These are phyloP conservation scores for Lophium mytilinum DNA, from an alignment of 495 filamentous ascomycete species.

Conservation along the genomic window DNA sequence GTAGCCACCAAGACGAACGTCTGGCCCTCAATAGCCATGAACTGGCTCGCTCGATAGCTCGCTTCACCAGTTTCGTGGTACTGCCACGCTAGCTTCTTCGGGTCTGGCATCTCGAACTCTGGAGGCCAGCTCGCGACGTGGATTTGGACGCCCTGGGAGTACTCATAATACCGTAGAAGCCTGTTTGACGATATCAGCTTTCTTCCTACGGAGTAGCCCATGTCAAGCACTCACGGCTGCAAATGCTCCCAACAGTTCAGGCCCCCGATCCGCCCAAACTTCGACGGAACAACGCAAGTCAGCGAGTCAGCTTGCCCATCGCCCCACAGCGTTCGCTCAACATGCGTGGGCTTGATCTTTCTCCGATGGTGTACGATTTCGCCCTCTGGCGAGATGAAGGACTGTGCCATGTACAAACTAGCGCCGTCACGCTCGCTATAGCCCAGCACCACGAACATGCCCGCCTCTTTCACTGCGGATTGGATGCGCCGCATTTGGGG, in stretches of 20 bases:
- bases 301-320: constrained; percentile 24
- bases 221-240: constrained; percentile 18
- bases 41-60: constrained; percentile 14
- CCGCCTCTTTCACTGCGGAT: constrained; percentile 18
- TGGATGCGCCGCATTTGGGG: constrained; percentile 30
- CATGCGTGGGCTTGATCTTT: constrained; percentile 24
- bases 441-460: constrained; percentile 25
- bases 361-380: constrained; percentile 14
- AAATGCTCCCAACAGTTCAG: constrained; percentile 35
- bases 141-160: constrained; percentile 33
- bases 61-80: constrained; percentile 27
- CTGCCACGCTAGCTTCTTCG: constrained; percentile 21
- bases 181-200: background rate
- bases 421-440: constrained; percentile 13
- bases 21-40: constrained; percentile 18
- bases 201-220: background rate
- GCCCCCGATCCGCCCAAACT: constrained; percentile 25
- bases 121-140: constrained; percentile 34
- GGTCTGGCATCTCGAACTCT: constrained; percentile 23
- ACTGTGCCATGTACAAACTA: constrained; percentile 17
- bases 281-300: constrained; percentile 23
- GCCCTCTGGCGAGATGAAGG: constrained; percentile 16
- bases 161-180: constrained; percentile 31
- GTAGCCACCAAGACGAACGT: constrained; percentile 15
- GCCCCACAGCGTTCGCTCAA: constrained; percentile 14